Conservation (phyloP, 148 eudicot genomes). For the Rhododendron henanense region DNA sequence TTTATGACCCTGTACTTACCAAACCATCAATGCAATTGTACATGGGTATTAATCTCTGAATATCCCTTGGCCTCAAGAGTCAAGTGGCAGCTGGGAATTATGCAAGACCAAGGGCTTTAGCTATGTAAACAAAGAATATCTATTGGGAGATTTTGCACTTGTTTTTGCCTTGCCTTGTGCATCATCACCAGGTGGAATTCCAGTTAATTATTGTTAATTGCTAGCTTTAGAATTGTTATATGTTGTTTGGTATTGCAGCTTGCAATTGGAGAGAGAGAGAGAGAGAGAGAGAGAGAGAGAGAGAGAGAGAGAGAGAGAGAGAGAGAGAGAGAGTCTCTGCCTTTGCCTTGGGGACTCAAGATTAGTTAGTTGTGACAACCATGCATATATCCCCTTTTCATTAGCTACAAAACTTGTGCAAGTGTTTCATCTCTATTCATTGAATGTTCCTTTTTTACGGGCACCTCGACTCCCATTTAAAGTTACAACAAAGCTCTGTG, state of each 20-base stretch:
- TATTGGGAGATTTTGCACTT: slow-evolving; percentile 1
- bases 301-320: not conserved
- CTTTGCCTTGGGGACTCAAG: not conserved
- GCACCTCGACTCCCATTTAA: no score
- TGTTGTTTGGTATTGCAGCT: not conserved
- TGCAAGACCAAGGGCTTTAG: not conserved
- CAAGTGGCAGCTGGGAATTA: not conserved
- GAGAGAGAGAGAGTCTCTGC: not conserved
- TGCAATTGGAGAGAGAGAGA: not conserved
- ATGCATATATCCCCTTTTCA: not conserved
- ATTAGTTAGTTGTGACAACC: not conserved
- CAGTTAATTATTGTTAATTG: not conserved
- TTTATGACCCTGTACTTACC: no score
- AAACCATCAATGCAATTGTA: not conserved
- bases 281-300: not conserved
- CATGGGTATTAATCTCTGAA: not conserved
- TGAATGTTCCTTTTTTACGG: no score
- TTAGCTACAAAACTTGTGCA: not conserved
- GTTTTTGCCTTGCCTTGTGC: not conserved
- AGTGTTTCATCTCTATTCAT: not conserved
- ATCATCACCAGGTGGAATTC: not conserved
- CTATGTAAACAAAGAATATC: not conserved
- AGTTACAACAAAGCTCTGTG: no score
- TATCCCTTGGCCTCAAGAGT: no score
- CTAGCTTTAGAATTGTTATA: not conserved